Evolutionary conservation across 306 rosid species (phyloP).

Genomic region (Benincasa hispida): DNA sequence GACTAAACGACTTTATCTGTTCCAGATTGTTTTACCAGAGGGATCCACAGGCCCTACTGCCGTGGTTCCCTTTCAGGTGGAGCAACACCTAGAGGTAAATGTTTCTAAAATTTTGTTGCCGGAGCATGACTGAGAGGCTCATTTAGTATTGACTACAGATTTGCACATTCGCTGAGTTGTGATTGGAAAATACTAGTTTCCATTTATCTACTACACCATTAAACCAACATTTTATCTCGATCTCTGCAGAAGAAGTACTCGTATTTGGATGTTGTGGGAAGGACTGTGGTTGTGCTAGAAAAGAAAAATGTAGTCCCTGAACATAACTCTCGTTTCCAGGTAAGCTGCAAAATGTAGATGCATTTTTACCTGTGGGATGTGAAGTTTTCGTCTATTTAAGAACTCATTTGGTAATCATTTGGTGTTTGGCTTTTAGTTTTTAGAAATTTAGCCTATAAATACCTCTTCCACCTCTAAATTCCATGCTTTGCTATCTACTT

Average conservation of each 20-base stretch:
- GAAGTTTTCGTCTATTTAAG: too few relatives aligned
- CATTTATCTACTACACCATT: background rate
- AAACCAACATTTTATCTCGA: constrained; percentile 13
- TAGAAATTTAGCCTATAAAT: too few relatives aligned
- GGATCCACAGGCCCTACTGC: constrained; percentile 75
- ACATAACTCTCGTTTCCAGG: constrained; percentile 84
- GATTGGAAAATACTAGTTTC: background rate
- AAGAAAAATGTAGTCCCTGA: constrained; percentile 87
- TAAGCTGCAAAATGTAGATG: constrained; percentile 17
- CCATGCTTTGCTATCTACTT: too few relatives aligned
- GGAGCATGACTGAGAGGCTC: background rate
- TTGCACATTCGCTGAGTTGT: background rate
- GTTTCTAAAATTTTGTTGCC: background rate
- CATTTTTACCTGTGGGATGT: background rate
- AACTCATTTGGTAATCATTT: too few relatives aligned
- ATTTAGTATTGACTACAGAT: background rate
- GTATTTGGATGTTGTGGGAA: constrained; percentile 85
- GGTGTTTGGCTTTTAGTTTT: too few relatives aligned
- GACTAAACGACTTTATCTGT: constrained; percentile 14
- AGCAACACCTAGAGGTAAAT: constrained; percentile 66
- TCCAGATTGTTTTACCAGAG: constrained; percentile 88
- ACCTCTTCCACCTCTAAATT: too few relatives aligned
- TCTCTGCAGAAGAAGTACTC: constrained; percentile 70
- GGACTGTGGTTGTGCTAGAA: constrained; percentile 82
- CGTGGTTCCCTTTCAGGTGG: constrained; percentile 63